These are phyloP conservation scores for Croton laevigatus DNA, from an alignment of 441 rosid genomes.

Conservation along the genomic window DNA sequence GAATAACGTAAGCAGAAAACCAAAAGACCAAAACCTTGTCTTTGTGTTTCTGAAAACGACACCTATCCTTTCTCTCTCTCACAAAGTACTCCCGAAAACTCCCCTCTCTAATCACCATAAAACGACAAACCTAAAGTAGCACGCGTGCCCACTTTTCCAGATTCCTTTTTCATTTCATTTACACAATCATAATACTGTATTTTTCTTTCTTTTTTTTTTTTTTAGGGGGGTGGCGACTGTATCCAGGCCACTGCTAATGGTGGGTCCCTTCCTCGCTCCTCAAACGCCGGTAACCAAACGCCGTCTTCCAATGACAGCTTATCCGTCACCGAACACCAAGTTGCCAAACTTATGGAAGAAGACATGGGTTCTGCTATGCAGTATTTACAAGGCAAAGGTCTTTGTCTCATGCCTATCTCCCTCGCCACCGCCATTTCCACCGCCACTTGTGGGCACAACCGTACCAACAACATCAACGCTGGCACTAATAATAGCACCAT, in stretches of 20 bases:
- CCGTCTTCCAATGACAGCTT: slow-evolving; percentile 33
- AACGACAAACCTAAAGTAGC: slow-evolving; percentile 58
- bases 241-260: slow-evolving; percentile 36
- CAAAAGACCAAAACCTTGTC: not conserved
- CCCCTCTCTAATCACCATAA: slow-evolving; percentile 28
- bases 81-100: not conserved
- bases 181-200: not conserved
- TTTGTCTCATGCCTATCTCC: slow-evolving; percentile 95
- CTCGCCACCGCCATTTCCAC: slow-evolving; percentile 81
- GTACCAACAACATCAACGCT: slow-evolving; percentile 12
- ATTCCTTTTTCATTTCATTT: slow-evolving; percentile 27
- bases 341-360: slow-evolving; percentile 89
- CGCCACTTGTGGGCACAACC: slow-evolving; percentile 55
- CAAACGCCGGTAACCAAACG: slow-evolving; percentile 29
- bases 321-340: slow-evolving; percentile 68
- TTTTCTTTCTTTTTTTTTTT: not conserved
- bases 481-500: slow-evolving; percentile 7
- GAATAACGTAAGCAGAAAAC: slow-evolving; percentile 9
- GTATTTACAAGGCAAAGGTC: slow-evolving; percentile 90
- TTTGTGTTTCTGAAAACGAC: not conserved
- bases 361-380: slow-evolving; percentile 99
- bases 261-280: slow-evolving; percentile 26
- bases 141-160: slow-evolving; percentile 67
- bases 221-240: slow-evolving; percentile 49
- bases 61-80: not conserved